These are phyloP conservation scores for Aurifilum marmelostoma DNA, from an alignment of 2,329 filamentous ascomycete genomes.

Conservation along the genomic window DNA sequence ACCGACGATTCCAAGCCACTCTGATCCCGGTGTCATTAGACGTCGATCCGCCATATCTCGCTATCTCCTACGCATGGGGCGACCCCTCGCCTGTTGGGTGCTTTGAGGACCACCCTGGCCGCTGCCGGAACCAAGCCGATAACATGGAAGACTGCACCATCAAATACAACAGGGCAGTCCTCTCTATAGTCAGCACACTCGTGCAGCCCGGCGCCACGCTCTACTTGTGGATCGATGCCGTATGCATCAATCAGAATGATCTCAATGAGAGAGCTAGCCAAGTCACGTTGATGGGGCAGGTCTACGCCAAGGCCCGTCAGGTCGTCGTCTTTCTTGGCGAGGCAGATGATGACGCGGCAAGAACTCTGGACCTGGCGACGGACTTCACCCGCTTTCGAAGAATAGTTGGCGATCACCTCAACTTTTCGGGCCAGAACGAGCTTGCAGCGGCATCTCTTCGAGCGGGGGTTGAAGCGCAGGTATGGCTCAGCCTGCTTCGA, in stretches of 20 bases:
- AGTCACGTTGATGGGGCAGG: slow-evolving; percentile 18
- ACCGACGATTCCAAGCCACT: not conserved
- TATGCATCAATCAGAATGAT: slow-evolving; percentile 23
- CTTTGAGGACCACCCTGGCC: not conserved
- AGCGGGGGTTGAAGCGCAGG: not conserved
- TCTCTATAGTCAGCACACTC: slow-evolving; percentile 2
- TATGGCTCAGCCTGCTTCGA: slow-evolving; percentile 29
- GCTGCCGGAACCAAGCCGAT: not conserved
- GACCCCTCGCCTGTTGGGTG: not conserved
- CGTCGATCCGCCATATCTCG: slow-evolving; percentile 10
- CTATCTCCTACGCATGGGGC: slow-evolving; percentile 23
- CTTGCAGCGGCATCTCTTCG: not conserved
- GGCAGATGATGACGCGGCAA: slow-evolving; percentile 14
- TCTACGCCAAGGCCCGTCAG: slow-evolving; percentile 13
- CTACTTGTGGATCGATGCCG: slow-evolving; percentile 23
- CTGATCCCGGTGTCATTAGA: slow-evolving; percentile 12
- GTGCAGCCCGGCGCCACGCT: slow-evolving; percentile 2
- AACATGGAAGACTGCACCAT: not conserved
- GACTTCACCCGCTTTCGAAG: not conserved
- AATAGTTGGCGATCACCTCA: not conserved
- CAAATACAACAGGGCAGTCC: not conserved
- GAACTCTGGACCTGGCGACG: not conserved
- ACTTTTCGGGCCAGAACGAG: not conserved
- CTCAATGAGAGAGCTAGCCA: slow-evolving; percentile 15
- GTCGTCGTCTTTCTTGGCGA: slow-evolving; percentile 19